Evolutionary conservation across 2,329 filamentous ascomycete species (phyloP), one percentile per base, ranked within the genome.

Genomic region (Ophiocordyceps camponoti-floridani): DNA sequence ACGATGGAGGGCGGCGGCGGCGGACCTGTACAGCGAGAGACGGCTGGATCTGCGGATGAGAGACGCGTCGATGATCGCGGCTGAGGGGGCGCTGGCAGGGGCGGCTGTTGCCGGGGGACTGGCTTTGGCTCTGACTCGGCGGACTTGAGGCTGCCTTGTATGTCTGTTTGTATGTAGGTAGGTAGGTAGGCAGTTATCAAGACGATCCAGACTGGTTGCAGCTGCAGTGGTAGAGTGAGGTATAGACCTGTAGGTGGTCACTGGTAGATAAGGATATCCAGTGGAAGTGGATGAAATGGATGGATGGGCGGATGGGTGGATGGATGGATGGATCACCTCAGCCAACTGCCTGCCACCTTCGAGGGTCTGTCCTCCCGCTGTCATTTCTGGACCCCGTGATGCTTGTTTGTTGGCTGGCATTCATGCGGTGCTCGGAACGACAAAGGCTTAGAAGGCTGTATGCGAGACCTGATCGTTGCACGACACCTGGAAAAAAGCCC

Each of bases 1-100:
- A 4, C 56, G 60, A 47, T 77, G 74, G 67, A 69, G 63, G 52
- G 62, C 66, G 7, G 64, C 63, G 4, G 52, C 73, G 5, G 54
- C 63, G 38, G 79, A 85, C 49, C 59, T 85, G 14, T 75, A 72
- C 61, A 84, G 81, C 59, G 77, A 85, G 46, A 68, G 77, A 51
- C 64, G 62, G 48, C 65, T 86, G 53, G 66, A 71, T 43, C 54
- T 85, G 48, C 73, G 73, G 40, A 83, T 84, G 67, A 72, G 75
- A 44, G 82, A 88, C 53, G 63, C 82, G 30, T 84, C 82, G 2
- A 61, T 80, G n/a, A 64, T 84, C 51, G 79, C 74, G 43, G 62
- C 85, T 33, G 75, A 87, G 60, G 74, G 81, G 45, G 77, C 73
- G 8, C 68, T 75, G 27, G 71, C 75, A 0, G 82, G 83, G n/a